Evolutionary conservation across 805 yeast species (phyloP), one percentile per base, ranked within the genome.

Genomic region (Cyberlindnera meyerae): DNA sequence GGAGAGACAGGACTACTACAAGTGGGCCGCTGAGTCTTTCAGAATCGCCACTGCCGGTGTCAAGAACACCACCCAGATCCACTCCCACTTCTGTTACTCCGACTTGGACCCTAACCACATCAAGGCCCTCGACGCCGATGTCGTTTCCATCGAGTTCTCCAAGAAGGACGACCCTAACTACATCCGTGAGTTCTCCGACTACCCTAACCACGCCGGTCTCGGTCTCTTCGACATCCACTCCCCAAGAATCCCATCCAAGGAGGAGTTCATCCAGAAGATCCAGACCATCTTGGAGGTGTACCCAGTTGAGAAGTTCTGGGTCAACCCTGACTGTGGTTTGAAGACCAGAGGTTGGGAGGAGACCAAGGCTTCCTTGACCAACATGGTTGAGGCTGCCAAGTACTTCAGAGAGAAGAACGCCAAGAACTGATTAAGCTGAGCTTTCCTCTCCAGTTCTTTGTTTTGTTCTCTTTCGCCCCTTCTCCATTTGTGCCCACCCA

Each of bases 281-380:
- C 79, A 79, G 63, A 93, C 87, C 67, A 89, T 93, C 74, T 75
- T 93, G 71, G 87, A 88, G 76, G 93, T 85, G 45, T 90, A 90
- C 78, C 97, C 97, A 66, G 94, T 93, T 64, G 86, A 85, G 69
- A 90, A 89, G 71, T 85, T 93, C 80, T 93, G 98, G 98, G 95
- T 93, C 65, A 93, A 93, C 94, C 98, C 98, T 63, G 98, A 93
- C 77, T 93, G 98, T 81, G 98, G 98, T 80, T 81, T 93, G 70
- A 93, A 93, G 85, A 93, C 98, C 68, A 89, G 98, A 82, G 96
- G 95, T 58, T 93, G 98, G 98, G 87, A 84, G 58, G 98, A 93
- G 79, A 86, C 90, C 59, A 87, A 73, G 65, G 88, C 81, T 63
- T 87, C 95, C 61, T 82, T 93, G 71, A 85, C 95, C 68, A 85